Conservation (phyloP, 768 basidiomycete species). For the Suillus ampliporus region DNA sequence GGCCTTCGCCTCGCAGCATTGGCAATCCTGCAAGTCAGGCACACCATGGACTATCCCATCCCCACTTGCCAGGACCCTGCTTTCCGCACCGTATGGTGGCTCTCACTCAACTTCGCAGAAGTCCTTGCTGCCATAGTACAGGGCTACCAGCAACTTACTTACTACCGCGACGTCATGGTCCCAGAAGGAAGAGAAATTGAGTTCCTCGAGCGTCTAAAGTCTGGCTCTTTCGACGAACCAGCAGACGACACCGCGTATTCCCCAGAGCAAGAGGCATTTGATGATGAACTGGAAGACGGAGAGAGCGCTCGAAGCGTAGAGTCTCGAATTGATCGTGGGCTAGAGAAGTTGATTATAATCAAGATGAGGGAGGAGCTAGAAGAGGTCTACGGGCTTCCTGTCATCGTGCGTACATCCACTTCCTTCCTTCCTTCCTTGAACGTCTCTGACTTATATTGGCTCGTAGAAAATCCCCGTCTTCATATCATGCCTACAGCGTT, state of each 20-base stretch:
- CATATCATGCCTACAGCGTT: constrained; percentile 75
- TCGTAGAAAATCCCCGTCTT: constrained; percentile 77
- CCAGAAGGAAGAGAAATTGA: constrained; percentile 46
- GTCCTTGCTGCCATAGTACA: constrained; percentile 68
- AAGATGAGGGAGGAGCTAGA: constrained; percentile 79
- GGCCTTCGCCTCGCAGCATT: constrained; percentile 59
- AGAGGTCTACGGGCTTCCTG: constrained; percentile 78
- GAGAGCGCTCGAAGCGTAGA: constrained; percentile 25
- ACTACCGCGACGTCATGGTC: constrained; percentile 75
- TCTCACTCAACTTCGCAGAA: constrained; percentile 73
- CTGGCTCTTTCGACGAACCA: constrained; percentile 6
- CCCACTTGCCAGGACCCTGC: constrained; percentile 61
- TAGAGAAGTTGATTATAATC: constrained; percentile 66
- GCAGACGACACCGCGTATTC: constrained; percentile 13
- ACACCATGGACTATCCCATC: constrained; percentile 43
- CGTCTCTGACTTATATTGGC: constrained; percentile 12
- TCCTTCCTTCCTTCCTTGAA: neutral
- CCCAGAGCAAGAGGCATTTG: constrained; percentile 15
- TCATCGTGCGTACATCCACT: constrained; percentile 71
- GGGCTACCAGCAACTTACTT: constrained; percentile 68
- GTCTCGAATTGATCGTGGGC: constrained; percentile 62
- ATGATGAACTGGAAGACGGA: constrained; percentile 17
- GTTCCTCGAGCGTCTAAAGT: constrained; percentile 39
- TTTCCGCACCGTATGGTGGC: constrained; percentile 77
- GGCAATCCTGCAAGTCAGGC: constrained; percentile 56